Base-by-base conservation (phyloP, 2,329 filamentous ascomycete genomes). In the Penicillium olsonii region DNA sequence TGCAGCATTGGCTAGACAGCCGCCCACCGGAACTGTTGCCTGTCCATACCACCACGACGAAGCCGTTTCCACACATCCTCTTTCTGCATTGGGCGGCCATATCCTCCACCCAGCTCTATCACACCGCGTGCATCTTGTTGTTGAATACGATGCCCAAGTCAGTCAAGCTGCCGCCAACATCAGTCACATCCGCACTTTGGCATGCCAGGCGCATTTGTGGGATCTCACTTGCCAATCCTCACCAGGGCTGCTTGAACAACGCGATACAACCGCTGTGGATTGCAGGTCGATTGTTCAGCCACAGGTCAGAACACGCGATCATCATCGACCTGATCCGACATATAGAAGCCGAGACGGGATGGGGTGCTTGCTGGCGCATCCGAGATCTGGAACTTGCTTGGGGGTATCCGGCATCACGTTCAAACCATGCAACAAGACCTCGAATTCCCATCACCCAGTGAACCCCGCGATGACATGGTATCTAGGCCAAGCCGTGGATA, bases 191-290 rank as follows among this genome's bases (percentile, higher is more conserved):
- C 9, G 59, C 73, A 0, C 63, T 80, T 9, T 83, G 80, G 80
- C 81, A 84, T 55, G 80, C 79, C 1, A 75, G 77, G 48, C 72
- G 75, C 12, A 75, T 83, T 26, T 82, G 79, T 48, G 80, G 79
- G 2, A 83, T 83, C 18, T 81, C 80, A 0, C 57, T 79, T 11
- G 75, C 79, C 2, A 84, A 84, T 49, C 75, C 75, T 4, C 79
- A 84, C 48, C 72, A 77, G 10, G 81, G 80, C 2, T 81, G 77
- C 52, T 58, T 82, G 27, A 83, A 80, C 52, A 83, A 84, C 57
- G 78, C 79, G 3, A 79, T 83, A 4, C 80, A 83, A 53, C 80
- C 80, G 1, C 67, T 83, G 0, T 83, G 78, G 75, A 71, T 84
- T 11, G 81, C 81, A 0, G 81, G 79, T 0, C 71, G 75, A 29